These are phyloP conservation scores for Fomitiporia mediterranea DNA, from an alignment of 1,284 basidiomycete species.

Conservation along the genomic window DNA sequence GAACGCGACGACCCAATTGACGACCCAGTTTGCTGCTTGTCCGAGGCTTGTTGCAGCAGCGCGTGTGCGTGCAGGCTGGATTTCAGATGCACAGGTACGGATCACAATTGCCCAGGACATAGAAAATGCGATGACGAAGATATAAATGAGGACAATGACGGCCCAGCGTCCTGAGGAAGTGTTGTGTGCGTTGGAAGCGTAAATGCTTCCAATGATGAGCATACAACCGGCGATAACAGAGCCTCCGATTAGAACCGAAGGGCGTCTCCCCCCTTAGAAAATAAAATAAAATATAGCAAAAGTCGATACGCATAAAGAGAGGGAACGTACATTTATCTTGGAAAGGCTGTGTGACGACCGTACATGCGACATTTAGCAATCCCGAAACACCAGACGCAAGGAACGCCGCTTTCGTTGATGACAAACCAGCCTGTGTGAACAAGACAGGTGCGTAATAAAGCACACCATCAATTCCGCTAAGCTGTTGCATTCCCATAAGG, in stretches of 20 bases:
- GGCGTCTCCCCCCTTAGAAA: constrained; percentile 37
- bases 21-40: constrained; percentile 38
- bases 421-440: constrained; percentile 47
- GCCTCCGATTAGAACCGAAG: constrained; percentile 43
- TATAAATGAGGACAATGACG: constrained; percentile 45
- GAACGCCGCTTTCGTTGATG: constrained; percentile 42
- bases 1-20: constrained; percentile 44
- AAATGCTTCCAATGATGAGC: constrained; percentile 40
- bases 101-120: constrained; percentile 38
- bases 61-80: constrained; percentile 38
- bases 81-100: constrained; percentile 36
- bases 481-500: constrained; percentile 39
- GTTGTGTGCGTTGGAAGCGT: constrained; percentile 35
- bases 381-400: constrained; percentile 50
- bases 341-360: constrained; percentile 38
- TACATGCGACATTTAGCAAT: constrained; percentile 41
- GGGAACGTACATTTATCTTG: constrained; percentile 36
- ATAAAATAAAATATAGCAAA: background rate
- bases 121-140: constrained; percentile 37
- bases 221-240: constrained; percentile 35
- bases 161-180: constrained; percentile 35
- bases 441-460: constrained; percentile 48
- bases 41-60: constrained; percentile 36
- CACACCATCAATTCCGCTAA: constrained; percentile 37
- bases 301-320: background rate